These are phyloP conservation scores for Dactylis glomerata DNA, from an alignment of 176 grass and related monocot genomes.

Conservation along the genomic window DNA sequence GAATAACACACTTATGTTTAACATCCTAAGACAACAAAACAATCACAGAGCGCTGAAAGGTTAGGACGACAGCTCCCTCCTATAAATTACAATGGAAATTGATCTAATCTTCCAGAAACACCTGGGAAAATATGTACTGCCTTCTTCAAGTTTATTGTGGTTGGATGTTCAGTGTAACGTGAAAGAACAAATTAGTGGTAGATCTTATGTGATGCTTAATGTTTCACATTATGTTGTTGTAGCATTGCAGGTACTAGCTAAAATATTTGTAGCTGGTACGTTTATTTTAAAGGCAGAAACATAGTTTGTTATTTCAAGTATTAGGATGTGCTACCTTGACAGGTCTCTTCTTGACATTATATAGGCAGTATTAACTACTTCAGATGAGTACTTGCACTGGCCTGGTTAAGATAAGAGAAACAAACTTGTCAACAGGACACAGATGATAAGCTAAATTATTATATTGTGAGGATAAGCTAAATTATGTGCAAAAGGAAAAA, in stretches of 20 bases:
- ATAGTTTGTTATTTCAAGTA: not conserved
- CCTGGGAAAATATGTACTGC: not conserved
- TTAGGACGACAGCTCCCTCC: not conserved
- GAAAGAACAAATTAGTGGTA: not conserved
- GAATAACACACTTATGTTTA: not conserved
- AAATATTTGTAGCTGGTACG: not conserved
- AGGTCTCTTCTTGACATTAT: conserved; percentile 85
- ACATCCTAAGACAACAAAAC: not conserved
- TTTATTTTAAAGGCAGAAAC: not conserved
- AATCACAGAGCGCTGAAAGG: not conserved
- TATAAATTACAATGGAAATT: not conserved
- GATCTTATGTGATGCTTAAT: not conserved
- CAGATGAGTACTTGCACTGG: conserved; percentile 61
- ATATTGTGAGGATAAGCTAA: conserved; percentile 6
- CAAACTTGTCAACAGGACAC: not conserved
- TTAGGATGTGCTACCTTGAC: conserved; percentile 64
- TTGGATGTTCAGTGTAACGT: conserved; percentile 3
- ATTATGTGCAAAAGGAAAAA: conserved; percentile 1
- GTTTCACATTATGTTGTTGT: not conserved
- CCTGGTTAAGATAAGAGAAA: conserved; percentile 50
- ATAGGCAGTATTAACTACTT: conserved; percentile 83
- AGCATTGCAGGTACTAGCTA: not conserved
- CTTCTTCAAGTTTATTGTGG: not conserved
- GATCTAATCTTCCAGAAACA: not conserved
- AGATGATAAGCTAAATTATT: conserved; percentile 16